A percentile compares a stretch with the other conserved stretches of the same genome.
These are phyloP conservation scores for Stellera chamaejasme DNA, from an alignment of 345 rosid species.

Conservation along the genomic window DNA sequence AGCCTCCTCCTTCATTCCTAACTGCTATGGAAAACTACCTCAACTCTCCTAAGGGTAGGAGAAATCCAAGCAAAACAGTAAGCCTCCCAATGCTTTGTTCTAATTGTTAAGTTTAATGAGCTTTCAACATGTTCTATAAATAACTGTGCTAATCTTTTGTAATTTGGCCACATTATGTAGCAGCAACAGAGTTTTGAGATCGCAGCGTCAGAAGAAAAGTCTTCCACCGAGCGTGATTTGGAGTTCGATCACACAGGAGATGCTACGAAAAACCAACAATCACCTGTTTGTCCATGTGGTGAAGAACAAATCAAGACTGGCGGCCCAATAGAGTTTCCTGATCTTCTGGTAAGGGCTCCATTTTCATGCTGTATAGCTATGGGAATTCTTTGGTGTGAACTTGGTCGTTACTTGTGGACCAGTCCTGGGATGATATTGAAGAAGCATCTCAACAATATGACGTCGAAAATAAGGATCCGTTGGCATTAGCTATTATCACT, in stretches of 20 bases:
- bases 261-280: conserved; percentile 2
- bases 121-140: background rate
- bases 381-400: background rate
- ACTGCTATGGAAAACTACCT: conserved; percentile 31
- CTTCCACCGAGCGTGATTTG: conserved; percentile 4
- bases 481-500: conserved; percentile 12
- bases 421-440: conserved; percentile 21
- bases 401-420: conserved; percentile 5
- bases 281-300: background rate
- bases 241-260: conserved; percentile 6
- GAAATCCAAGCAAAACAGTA: conserved; percentile 16
- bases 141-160: background rate
- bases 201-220: conserved; percentile 6
- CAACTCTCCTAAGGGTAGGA: conserved; percentile 14
- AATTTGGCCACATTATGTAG: background rate
- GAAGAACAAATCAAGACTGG: conserved; percentile 2
- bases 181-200: conserved; percentile 8
- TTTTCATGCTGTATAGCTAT: background rate
- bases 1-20: conserved; percentile 29
- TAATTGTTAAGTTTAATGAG: background rate
- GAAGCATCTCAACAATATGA: conserved; percentile 11
- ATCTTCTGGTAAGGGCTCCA: conserved; percentile 19
- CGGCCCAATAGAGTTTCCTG: conserved; percentile 6
- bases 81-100: conserved; percentile 5
- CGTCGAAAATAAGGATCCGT: conserved; percentile 13